Evolutionary conservation across 306 rosid genomes (phyloP), one percentile per base, ranked within the genome.

Genomic region (Comarum palustre): DNA sequence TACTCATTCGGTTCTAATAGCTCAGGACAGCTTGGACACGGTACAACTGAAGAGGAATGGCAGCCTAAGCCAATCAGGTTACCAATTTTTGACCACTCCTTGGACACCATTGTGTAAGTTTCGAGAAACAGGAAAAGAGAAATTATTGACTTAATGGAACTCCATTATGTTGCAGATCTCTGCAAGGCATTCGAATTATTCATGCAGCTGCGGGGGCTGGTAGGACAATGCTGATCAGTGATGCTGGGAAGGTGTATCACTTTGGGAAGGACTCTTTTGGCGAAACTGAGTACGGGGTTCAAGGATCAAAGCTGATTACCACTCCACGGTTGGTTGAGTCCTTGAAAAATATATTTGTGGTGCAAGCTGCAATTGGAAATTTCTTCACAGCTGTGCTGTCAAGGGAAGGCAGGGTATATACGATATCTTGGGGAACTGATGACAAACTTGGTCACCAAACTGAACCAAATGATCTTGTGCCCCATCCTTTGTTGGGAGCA

Each of bases 11-110:
- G 97, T 17, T 94, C 96, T 76, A 94, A 94, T 80, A 91, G 69
- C 80, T 87, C 87, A 46, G 98, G 98, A 76, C 98, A 94, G 83
- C 98, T 94, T 41, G 98, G 98, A 36, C 92, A 87, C 58, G 98
- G 96, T 68, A 85, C 86, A 66, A 84, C 79, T 67, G 92, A 83
- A 58, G 96, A 85, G 78, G 92, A 91, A 79, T 89, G 85, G 80
- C 91, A 82, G 42, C 98, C 98, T 66, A 86, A 82, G 42, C 89
- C 77, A 50, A 88, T 94, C 86, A 91, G 98, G 98, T 94, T 82
- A 83, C 62, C 4, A 72, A 79, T 41, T 48, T 41, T 68, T 74
- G 46, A 72, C 41, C 66, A 71, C 70, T 76, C 59, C 58, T 69
- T 55, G 25, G 59, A 78, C 38, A 64, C 38, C 65, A 61, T 64